These are phyloP conservation scores for Gastrolobium bilobum DNA, from an alignment of 306 rosid genomes.

Conservation along the genomic window DNA sequence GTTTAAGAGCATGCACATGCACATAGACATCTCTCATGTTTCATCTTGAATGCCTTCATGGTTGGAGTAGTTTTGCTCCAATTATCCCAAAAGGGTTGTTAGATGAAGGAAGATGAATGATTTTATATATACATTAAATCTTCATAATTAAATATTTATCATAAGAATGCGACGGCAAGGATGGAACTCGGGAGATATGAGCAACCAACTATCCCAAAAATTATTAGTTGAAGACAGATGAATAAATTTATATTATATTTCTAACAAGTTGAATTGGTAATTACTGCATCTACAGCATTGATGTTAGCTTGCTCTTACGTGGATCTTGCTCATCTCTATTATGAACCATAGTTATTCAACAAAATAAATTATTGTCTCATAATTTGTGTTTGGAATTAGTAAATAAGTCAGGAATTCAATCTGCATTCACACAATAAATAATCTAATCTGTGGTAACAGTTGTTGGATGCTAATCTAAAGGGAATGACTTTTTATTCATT, in stretches of 20 bases:
- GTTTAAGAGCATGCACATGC: slow-evolving; percentile 15
- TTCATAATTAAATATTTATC: too few species aligned
- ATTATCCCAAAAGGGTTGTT: too few species aligned
- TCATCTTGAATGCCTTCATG: slow-evolving; percentile 26
- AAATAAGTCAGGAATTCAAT: slow-evolving; percentile 10
- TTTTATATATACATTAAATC: too few species aligned
- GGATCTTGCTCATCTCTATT: slow-evolving; percentile 27
- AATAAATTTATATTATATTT: too few species aligned
- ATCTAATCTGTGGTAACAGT: slow-evolving; percentile 4
- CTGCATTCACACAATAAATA: not conserved
- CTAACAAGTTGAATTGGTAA: not conserved
- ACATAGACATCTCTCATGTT: not conserved
- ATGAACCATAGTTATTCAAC: slow-evolving; percentile 7
- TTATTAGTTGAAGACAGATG: too few species aligned
- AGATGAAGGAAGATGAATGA: too few species aligned
- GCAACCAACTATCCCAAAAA: too few species aligned
- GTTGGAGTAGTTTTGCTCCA: slow-evolving; percentile 7
- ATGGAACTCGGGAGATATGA: too few species aligned
- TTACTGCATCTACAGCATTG: slow-evolving; percentile 25
- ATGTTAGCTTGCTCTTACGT: slow-evolving; percentile 16
- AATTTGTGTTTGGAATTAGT: slow-evolving; percentile 4
- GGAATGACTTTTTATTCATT: slow-evolving; percentile 18
- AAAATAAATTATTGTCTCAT: slow-evolving; percentile 6
- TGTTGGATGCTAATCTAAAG: not conserved
- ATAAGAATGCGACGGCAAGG: too few species aligned